A percentile compares a stretch with the other conserved stretches of the same genome.
These are phyloP conservation scores for Penicillium sp. DNA, from an alignment of 2,329 filamentous ascomycete species.

Conservation along the genomic window DNA sequence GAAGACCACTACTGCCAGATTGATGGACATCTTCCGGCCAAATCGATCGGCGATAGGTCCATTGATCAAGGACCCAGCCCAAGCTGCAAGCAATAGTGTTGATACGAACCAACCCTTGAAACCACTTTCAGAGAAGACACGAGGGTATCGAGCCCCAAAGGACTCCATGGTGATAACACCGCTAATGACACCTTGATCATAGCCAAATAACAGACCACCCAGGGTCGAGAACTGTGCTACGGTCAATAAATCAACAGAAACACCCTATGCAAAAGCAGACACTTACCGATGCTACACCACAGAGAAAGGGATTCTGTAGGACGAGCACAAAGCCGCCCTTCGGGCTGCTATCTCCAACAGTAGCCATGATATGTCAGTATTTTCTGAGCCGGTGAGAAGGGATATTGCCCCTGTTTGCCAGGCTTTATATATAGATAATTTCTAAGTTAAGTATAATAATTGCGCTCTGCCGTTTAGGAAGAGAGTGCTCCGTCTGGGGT, in stretches of 20 bases:
- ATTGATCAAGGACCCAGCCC: slow-evolving; percentile 51
- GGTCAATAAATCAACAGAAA: neutral
- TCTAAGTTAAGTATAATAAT: neutral
- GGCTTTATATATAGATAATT: slow-evolving; percentile 6
- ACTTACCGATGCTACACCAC: slow-evolving; percentile 47
- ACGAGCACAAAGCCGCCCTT: slow-evolving; percentile 31
- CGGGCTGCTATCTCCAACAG: slow-evolving; percentile 12
- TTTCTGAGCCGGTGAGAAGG: neutral
- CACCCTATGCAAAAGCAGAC: neutral
- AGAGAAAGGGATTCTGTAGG: slow-evolving; percentile 46
- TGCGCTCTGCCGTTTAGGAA: slow-evolving; percentile 9
- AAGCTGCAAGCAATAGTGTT: slow-evolving; percentile 50
- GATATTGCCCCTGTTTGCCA: neutral
- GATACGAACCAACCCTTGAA: slow-evolving; percentile 58
- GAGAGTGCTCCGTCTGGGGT: slow-evolving; percentile 22
- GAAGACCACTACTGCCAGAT: slow-evolving; percentile 54
- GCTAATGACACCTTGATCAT: slow-evolving; percentile 53
- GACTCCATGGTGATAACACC: slow-evolving; percentile 51
- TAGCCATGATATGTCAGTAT: slow-evolving; percentile 19
- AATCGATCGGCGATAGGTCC: slow-evolving; percentile 53
- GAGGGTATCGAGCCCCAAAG: slow-evolving; percentile 44
- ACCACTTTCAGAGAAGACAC: slow-evolving; percentile 45
- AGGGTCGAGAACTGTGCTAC: slow-evolving; percentile 40
- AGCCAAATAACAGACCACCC: slow-evolving; percentile 50
- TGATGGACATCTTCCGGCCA: slow-evolving; percentile 53